These are phyloP conservation scores for Cenchrus americanus DNA, from an alignment of 176 grass and related monocot species.

Conservation along the genomic window DNA sequence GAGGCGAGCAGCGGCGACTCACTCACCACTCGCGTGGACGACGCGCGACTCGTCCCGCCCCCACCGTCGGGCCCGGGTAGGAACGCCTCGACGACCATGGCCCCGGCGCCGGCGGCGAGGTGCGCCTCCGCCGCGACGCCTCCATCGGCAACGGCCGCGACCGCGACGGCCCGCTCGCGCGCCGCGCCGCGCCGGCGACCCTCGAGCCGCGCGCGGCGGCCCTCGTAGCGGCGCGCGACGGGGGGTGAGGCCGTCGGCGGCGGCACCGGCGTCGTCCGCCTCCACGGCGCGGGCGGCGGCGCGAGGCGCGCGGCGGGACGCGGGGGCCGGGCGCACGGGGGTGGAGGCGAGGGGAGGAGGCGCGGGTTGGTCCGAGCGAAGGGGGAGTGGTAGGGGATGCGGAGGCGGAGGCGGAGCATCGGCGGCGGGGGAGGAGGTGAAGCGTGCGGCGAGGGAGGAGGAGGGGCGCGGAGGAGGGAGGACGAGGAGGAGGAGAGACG, in stretches of 20 bases:
- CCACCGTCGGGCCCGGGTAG: slow-evolving; percentile 47
- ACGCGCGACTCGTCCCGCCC: slow-evolving; percentile 34
- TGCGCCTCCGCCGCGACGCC: slow-evolving; percentile 61
- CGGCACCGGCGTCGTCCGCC: too few species aligned
- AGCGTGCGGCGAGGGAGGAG: background rate
- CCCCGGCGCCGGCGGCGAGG: slow-evolving; percentile 47
- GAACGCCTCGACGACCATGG: slow-evolving; percentile 80
- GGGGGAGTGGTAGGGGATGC: background rate
- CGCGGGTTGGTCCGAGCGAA: background rate
- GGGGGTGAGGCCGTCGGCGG: slow-evolving; percentile 28
- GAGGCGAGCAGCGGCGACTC: background rate
- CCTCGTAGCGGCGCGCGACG: slow-evolving; percentile 75
- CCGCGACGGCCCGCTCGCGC: slow-evolving; percentile 68
- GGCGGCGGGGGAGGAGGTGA: background rate
- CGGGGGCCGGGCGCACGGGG: slow-evolving; percentile 3
- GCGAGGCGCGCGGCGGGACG: background rate
- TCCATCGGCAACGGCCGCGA: slow-evolving; percentile 65
- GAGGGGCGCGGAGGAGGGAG: slow-evolving; percentile 1
- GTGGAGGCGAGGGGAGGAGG: background rate
- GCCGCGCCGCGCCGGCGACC: slow-evolving; percentile 56
- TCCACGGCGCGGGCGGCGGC: background rate
- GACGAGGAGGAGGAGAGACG: slow-evolving; percentile 43
- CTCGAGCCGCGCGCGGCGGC: slow-evolving; percentile 60
- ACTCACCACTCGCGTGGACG: slow-evolving; percentile 80
- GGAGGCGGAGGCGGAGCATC: background rate